phyloP scores from a whole-genome alignment of 345 rosid species.

The Salix exigua region DNA sequence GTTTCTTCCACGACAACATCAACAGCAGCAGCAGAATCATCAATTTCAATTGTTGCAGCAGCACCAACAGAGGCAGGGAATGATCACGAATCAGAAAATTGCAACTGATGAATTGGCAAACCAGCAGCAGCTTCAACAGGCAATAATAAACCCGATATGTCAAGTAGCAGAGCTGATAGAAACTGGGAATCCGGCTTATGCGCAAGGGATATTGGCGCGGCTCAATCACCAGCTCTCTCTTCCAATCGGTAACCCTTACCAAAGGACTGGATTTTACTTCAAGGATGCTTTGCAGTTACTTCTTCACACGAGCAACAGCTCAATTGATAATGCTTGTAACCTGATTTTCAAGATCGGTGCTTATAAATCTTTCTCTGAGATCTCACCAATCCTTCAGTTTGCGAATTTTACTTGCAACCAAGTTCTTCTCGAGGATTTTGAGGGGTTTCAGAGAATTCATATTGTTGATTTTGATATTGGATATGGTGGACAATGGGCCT shows the following conservation, averaged over 20 bases:
- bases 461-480: constrained; percentile 83
- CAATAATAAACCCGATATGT: constrained; percentile 66
- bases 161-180: constrained; percentile 88
- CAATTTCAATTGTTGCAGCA: constrained; percentile 30
- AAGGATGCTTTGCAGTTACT: constrained; percentile 68
- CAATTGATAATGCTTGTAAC: constrained; percentile 28
- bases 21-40: constrained; percentile 25
- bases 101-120: constrained; percentile 43
- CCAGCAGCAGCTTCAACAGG: constrained; percentile 60
- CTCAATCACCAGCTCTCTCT: constrained; percentile 98
- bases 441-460: constrained; percentile 63
- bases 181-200: constrained; percentile 65
- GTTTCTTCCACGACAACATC: constrained; percentile 38
- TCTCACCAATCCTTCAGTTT: constrained; percentile 79
- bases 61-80: constrained; percentile 17
- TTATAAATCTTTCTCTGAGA: constrained; percentile 77
- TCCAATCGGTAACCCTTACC: constrained; percentile 67
- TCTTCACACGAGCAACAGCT: constrained; percentile 29
- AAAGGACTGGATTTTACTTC: constrained; percentile 73
- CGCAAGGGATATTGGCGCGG: constrained; percentile 99
- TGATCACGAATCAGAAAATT: constrained; percentile 35
- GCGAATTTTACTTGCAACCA: constrained; percentile 86
- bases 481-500: constrained; percentile 91
- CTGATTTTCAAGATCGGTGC: constrained; percentile 76
- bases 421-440: constrained; percentile 64